phyloP scores from a whole-genome alignment of 805 yeast species.

The Yamadazyma kitorensis region DNA sequence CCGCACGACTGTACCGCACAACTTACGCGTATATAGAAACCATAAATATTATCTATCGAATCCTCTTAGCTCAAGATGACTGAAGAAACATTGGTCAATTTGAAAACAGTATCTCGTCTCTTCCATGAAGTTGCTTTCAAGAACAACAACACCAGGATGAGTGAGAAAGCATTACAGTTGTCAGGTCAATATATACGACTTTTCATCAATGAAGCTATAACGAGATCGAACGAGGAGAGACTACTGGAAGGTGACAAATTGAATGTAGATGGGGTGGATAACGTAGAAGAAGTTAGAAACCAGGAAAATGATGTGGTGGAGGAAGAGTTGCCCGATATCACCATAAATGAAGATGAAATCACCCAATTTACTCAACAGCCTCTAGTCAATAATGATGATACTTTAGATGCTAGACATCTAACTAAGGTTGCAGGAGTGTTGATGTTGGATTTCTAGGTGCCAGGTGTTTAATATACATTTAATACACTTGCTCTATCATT shows the following conservation, averaged over 20 bases:
- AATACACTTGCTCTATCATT: too few species aligned
- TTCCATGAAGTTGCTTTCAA: slow-evolving; percentile 52
- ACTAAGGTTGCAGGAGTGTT: slow-evolving; percentile 56
- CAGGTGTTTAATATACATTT: too few species aligned
- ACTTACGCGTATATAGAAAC: too few species aligned
- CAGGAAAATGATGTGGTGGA: slow-evolving; percentile 14
- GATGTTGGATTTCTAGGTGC: slow-evolving; percentile 58
- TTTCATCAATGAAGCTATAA: slow-evolving; percentile 58
- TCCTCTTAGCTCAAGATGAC: too few species aligned
- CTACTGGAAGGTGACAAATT: slow-evolving; percentile 24
- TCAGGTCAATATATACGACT: slow-evolving; percentile 53
- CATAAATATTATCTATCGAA: too few species aligned
- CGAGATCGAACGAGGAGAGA: slow-evolving; percentile 55
- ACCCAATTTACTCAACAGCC: slow-evolving; percentile 6
- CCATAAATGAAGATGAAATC: slow-evolving; percentile 12
- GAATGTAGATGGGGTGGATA: slow-evolving; percentile 34
- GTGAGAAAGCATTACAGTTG: slow-evolving; percentile 46
- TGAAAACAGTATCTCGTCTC: slow-evolving; percentile 45
- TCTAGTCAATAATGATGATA: slow-evolving; percentile 17
- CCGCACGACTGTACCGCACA: too few species aligned
- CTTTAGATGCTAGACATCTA: slow-evolving; percentile 53
- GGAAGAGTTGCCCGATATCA: slow-evolving; percentile 16
- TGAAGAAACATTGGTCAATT: slow-evolving; percentile 5
- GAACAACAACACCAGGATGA: slow-evolving; percentile 43
- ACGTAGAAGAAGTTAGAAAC: slow-evolving; percentile 15